Evolutionary conservation across 345 rosid species (phyloP), one percentile per base, ranked within the genome.

Genomic region (Populus simonii): DNA sequence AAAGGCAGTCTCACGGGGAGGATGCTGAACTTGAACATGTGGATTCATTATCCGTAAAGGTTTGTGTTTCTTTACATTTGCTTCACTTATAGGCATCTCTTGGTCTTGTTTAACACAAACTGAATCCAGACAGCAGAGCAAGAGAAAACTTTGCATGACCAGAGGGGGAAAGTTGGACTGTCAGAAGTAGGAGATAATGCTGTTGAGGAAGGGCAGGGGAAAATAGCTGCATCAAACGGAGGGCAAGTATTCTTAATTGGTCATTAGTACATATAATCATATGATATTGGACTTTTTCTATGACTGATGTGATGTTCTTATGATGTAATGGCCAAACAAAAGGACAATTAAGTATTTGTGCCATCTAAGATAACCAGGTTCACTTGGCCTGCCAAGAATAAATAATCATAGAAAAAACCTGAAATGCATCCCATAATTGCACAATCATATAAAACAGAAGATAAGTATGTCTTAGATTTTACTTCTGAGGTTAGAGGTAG

Each of bases 11-110:
- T 76, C 89, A 53, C 39, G 35, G 80, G 57, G 90, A 83, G 82
- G 94, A 89, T 86, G 79, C 89, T 62, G 89, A 92, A 78, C 86
- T 91, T 85, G 92, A 85, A 79, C 89, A 83, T 76, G 96, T 89
- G 12, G 92, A 87, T 79, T 91, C 96, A 25, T 86, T 88, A 79
- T 91, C 95, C 63, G 71, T 31, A 6, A 47, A 31, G 79, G 61
- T 59, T 47, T 25, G 71, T 70, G 15, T 77, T 81, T 76, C 39
- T 51, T 76, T 74, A 45, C 29, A 38, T 65, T 6, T 81, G 18
- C 33, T 59, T 71, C 67, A 39, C 33, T 33, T 72, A 23, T 63
- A n/a, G 45, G 49, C 4, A 25, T 65, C 55, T 71, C 33, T 72
- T 57, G 23, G 38, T 68, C 81, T 51, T 61, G 62, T 68, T 81